Evolutionary conservation across 257 asterid genomes (phyloP).

Genomic region (Nicotiana noctiflora): DNA sequence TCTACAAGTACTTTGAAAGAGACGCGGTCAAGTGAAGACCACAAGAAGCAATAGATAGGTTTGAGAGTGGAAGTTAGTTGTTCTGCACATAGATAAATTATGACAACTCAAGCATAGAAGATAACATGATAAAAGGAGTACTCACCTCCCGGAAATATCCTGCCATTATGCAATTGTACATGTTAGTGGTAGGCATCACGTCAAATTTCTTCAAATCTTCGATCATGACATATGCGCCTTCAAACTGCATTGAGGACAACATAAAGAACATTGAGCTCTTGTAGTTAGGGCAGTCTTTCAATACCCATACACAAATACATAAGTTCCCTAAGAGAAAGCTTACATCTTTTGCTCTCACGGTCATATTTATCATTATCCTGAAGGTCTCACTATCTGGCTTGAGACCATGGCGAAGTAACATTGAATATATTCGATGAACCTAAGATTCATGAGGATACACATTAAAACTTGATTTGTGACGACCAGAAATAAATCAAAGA

Average conservation of each 20-base stretch:
- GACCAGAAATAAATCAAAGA: slow-evolving; percentile 9
- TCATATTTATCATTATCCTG: slow-evolving; percentile 56
- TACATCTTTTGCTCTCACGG: slow-evolving; percentile 83
- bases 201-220: slow-evolving; percentile 39
- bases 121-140: not conserved
- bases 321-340: slow-evolving; percentile 16
- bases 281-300: not conserved
- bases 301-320: not conserved
- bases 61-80: not conserved
- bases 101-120: slow-evolving; percentile 3
- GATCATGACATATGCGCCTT: slow-evolving; percentile 76
- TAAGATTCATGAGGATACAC: slow-evolving; percentile 25
- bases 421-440: slow-evolving; percentile 59
- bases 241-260: slow-evolving; percentile 48
- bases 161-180: slow-evolving; percentile 66
- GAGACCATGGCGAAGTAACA: slow-evolving; percentile 44
- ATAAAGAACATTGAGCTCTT: not conserved
- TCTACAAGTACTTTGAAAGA: not conserved
- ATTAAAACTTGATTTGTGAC: slow-evolving; percentile 17
- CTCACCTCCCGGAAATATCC: slow-evolving; percentile 85
- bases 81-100: not conserved
- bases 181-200: slow-evolving; percentile 46
- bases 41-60: slow-evolving; percentile 2
- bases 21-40: not conserved
- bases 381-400: slow-evolving; percentile 58